Conservation (phyloP, 805 yeast species). For the Starmerella stellata region DNA sequence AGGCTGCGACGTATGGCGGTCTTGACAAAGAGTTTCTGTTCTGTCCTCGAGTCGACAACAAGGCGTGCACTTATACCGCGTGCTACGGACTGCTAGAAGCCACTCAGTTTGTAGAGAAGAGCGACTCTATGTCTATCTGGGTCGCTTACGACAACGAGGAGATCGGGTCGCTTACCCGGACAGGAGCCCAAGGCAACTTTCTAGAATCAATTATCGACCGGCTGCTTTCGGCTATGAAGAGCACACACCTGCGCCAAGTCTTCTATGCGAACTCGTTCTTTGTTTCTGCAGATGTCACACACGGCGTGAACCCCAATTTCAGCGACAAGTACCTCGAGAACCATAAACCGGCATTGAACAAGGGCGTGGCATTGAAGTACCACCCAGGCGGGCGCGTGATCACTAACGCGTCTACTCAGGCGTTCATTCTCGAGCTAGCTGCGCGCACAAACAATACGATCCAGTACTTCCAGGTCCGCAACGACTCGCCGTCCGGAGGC, state of each 20-base stretch:
- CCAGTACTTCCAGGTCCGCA: conserved; percentile 82
- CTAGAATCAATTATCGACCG: conserved; percentile 62
- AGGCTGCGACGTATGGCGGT: conserved; percentile 72
- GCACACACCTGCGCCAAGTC: conserved; percentile 22
- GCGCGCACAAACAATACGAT: conserved; percentile 53
- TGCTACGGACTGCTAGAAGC: conserved; percentile 38
- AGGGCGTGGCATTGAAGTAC: conserved; percentile 82
- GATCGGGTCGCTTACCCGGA: conserved; percentile 82
- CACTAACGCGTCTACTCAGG: conserved; percentile 80
- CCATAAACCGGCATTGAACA: conserved; percentile 66
- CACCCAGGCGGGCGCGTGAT: conserved; percentile 93
- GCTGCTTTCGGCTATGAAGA: conserved; percentile 26
- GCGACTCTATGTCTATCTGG: conserved; percentile 29
- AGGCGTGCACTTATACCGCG: conserved; percentile 69
- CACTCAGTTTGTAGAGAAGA: conserved; percentile 23
- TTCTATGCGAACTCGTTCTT: conserved; percentile 49
- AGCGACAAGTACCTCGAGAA: conserved; percentile 51
- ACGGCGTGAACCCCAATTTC: conserved; percentile 92
- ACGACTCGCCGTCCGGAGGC: conserved; percentile 87
- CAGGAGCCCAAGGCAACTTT: conserved; percentile 90
- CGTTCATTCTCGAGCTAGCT: conserved; percentile 56
- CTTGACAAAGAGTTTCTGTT: conserved; percentile 76
- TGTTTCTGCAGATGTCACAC: conserved; percentile 90
- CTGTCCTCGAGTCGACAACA: conserved; percentile 81
- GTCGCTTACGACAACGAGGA: conserved; percentile 90